phyloP scores from a whole-genome alignment of 805 yeast species.

The Candida bentonensis region DNA sequence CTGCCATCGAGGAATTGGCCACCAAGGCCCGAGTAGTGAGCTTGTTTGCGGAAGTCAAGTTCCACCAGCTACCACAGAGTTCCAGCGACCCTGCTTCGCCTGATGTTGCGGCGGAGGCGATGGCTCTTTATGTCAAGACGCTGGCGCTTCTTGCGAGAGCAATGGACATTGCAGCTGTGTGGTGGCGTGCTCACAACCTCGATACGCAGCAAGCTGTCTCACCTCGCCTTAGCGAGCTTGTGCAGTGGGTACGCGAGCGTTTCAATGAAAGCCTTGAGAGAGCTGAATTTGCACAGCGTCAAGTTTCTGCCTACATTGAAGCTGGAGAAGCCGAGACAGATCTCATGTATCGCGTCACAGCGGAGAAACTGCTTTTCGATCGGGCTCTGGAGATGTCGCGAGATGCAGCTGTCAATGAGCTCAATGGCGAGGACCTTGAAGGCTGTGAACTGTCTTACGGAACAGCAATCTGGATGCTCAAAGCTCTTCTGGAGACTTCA shows the following conservation, averaged over 20 bases:
- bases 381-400: slow-evolving; percentile 88
- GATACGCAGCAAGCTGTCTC: slow-evolving; percentile 4
- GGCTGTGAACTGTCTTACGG: slow-evolving; percentile 84
- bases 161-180: slow-evolving; percentile 69
- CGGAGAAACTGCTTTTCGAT: slow-evolving; percentile 81
- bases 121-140: slow-evolving; percentile 71
- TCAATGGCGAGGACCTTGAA: slow-evolving; percentile 48
- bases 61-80: slow-evolving; percentile 44
- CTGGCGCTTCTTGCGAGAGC: slow-evolving; percentile 72
- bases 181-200: slow-evolving; percentile 54
- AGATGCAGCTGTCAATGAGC: slow-evolving; percentile 79
- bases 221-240: slow-evolving; percentile 30
- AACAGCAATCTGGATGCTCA: slow-evolving; percentile 91
- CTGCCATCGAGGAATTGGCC: slow-evolving; percentile 54
- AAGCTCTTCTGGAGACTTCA: slow-evolving; percentile 54
- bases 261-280: slow-evolving; percentile 82
- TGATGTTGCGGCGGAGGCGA: slow-evolving; percentile 66
- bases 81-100: slow-evolving; percentile 22
- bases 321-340: slow-evolving; percentile 9
- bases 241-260: slow-evolving; percentile 83
- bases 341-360: slow-evolving; percentile 24
- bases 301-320: slow-evolving; percentile 26
- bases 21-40: slow-evolving; percentile 85
- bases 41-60: slow-evolving; percentile 83
- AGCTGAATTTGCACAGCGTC: slow-evolving; percentile 62